phyloP scores from a whole-genome alignment of 371 early-diverging fungal species.

The Mortierella sp. region DNA sequence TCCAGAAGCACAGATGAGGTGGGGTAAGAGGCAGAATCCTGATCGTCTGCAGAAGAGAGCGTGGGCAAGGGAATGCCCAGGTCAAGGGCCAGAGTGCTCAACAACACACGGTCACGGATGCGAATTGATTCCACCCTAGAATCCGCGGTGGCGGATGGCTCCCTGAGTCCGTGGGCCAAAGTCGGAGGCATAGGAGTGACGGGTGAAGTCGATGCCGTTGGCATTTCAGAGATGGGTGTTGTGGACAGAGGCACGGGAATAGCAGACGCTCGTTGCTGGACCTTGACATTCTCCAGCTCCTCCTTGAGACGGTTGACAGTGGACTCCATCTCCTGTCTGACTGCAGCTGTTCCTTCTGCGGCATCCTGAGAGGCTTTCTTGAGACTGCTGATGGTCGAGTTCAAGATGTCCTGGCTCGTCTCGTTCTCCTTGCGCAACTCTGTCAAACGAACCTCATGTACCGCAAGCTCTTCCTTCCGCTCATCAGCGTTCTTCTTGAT shows the following conservation, averaged over 20 bases:
- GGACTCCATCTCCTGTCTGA: slow-evolving; percentile 22
- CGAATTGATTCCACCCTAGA: not conserved
- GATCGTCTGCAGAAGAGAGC: slow-evolving; percentile 19
- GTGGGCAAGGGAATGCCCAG: slow-evolving; percentile 45
- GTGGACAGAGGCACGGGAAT: slow-evolving; percentile 37
- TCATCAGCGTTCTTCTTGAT: slow-evolving; percentile 19
- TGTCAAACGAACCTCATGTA: not conserved
- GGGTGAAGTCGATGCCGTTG: slow-evolving; percentile 14
- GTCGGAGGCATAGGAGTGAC: slow-evolving; percentile 22
- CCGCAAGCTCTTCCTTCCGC: not conserved
- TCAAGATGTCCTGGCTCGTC: slow-evolving; percentile 23
- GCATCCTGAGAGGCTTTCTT: slow-evolving; percentile 24
- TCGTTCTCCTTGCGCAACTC: slow-evolving; percentile 32
- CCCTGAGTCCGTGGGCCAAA: not conserved
- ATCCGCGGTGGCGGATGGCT: not conserved
- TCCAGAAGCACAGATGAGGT: slow-evolving; percentile 45
- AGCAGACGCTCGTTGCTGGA: slow-evolving; percentile 38
- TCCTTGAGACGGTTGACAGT: slow-evolving; percentile 24
- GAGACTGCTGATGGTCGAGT: slow-evolving; percentile 35
- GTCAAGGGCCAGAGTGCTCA: slow-evolving; percentile 41
- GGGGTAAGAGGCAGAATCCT: slow-evolving; percentile 16
- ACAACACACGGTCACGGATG: slow-evolving; percentile 27
- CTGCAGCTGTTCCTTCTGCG: slow-evolving; percentile 8
- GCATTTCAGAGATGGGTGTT: not conserved
- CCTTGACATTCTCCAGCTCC: slow-evolving; percentile 30